phyloP scores from a whole-genome alignment of 2,329 filamentous ascomycete genomes.

The Periconia sp. region DNA sequence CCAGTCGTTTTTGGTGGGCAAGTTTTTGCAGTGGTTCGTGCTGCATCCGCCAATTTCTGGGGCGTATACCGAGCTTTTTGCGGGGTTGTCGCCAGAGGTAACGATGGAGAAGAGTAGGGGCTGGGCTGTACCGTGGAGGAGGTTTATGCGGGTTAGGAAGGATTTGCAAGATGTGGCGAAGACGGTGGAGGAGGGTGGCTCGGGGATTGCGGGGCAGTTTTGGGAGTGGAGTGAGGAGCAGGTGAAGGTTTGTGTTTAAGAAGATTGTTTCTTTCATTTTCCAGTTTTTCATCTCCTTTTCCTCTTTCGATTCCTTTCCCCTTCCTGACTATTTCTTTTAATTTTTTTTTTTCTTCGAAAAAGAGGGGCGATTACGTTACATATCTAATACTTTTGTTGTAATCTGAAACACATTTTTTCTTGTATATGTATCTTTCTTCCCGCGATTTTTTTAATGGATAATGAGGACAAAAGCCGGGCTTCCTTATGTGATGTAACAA shows the following conservation, averaged over 20 bases:
- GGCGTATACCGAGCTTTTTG: constrained; percentile 10
- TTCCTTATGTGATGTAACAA: no score
- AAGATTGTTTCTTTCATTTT: no score
- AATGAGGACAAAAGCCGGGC: no score
- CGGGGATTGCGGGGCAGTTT: constrained; percentile 42
- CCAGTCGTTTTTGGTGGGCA: constrained; percentile 13
- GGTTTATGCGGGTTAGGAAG: constrained; percentile 31
- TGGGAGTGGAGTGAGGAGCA: constrained; percentile 48
- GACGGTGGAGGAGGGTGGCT: constrained; percentile 30
- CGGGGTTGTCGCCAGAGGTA: constrained; percentile 1
- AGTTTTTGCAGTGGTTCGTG: neutral
- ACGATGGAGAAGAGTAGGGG: constrained; percentile 35
- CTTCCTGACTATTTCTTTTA: no score
- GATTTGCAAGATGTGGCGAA: constrained; percentile 35
- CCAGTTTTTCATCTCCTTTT: no score
- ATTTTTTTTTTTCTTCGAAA: no score
- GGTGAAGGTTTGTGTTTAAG: constrained; percentile 1
- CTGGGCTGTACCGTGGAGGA: constrained; percentile 52
- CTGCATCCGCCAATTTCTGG: constrained; percentile 7
- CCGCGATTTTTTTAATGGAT: no score
- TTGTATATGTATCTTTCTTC: no score
- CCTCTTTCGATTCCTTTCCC: no score
- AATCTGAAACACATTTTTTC: no score
- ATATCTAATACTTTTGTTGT: no score
- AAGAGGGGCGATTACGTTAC: no score